Percentiles rank a stretch among this genome's conserved stretches.
phyloP scores from a whole-genome alignment of 768 basidiomycete species.

The Calocera cornea region DNA sequence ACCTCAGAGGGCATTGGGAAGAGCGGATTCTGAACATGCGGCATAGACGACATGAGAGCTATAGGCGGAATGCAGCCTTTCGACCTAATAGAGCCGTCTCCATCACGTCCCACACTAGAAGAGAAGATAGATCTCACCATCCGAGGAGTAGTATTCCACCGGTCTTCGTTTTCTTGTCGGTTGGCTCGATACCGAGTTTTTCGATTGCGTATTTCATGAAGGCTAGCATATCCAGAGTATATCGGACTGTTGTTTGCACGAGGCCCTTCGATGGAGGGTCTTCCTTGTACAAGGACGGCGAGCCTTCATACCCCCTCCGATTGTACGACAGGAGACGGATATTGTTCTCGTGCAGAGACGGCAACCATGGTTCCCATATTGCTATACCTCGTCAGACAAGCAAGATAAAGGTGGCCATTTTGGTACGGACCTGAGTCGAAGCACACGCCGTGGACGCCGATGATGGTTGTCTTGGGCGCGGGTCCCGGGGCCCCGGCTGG shows the following conservation, averaged over 20 bases:
- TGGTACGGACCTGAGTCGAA: slow-evolving; percentile 12
- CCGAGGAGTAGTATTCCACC: slow-evolving; percentile 10
- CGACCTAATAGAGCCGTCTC: slow-evolving; percentile 7
- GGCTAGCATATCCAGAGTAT: slow-evolving; percentile 9
- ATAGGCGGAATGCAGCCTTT: slow-evolving; percentile 14
- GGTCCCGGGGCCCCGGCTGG: not conserved
- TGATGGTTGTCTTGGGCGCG: slow-evolving; percentile 7
- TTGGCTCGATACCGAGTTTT: slow-evolving; percentile 3
- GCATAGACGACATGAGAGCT: slow-evolving; percentile 8
- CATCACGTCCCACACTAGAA: not conserved
- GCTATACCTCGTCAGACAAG: not conserved
- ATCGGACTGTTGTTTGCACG: slow-evolving; percentile 8
- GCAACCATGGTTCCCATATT: slow-evolving; percentile 12
- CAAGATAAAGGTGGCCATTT: not conserved
- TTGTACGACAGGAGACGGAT: slow-evolving; percentile 14
- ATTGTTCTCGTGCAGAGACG: not conserved
- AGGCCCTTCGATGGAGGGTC: slow-evolving; percentile 4
- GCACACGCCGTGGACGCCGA: slow-evolving; percentile 13
- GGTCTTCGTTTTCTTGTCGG: not conserved
- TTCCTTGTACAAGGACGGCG: not conserved
- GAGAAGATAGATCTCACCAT: not conserved
- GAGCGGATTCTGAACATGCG: not conserved
- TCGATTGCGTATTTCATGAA: slow-evolving; percentile 9
- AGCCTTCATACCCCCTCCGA: slow-evolving; percentile 10
- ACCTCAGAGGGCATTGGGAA: not conserved